Evolutionary conservation across 2,329 filamentous ascomycete genomes (phyloP), one percentile per base, ranked within the genome.

Genomic region (Exserohilum rostratum): DNA sequence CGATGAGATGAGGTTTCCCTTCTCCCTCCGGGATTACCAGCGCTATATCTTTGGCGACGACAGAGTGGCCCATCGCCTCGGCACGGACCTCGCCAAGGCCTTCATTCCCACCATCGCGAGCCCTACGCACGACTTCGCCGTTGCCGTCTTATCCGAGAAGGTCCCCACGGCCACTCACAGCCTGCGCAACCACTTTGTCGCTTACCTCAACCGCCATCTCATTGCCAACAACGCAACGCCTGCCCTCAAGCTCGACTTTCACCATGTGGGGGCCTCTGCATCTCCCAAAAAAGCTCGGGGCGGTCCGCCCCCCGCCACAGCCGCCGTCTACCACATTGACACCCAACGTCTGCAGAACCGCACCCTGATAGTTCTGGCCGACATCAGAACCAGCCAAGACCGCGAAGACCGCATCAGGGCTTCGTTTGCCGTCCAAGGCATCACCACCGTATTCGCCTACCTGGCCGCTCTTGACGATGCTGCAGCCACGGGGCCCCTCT

Each of bases 41-140:
- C 60, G 57, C 35, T 68, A 65, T 45, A 50, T 66, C n/a, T 68
- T 68, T 50, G 65, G 65, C 34, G 62, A 66, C 55, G 62, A 61
- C 54, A 59, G 53, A 51, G 55, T 65, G 64, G 64, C 65, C 57
- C 53, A 62, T 48, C 58, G 53, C 27, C 57, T 66, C 46, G 65
- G 65, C 58, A 68, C 62, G 50, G 62, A 65, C 51, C 62, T 65
- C 55, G 64, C 64, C 62, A 62, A 61, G 55, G 62, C 64, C 37
- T 66, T 65, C 53, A 60, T 68, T 50, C 48, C 55, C 47, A 46
- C 44, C 34, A 57, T 61, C 53, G 61, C 62, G 42, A 57, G 44
- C 44, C 46, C 57, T 34, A 48, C 50, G 46, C 49, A 54, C 50
- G 53, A 58, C 47, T 35, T 66, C 27, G 62, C 60, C 12, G 57